A percentile compares a stretch with the other conserved stretches of the same genome.
Evolutionary conservation across 495 filamentous ascomycete species (phyloP).

Genomic region (Lophiotrema nucula): DNA sequence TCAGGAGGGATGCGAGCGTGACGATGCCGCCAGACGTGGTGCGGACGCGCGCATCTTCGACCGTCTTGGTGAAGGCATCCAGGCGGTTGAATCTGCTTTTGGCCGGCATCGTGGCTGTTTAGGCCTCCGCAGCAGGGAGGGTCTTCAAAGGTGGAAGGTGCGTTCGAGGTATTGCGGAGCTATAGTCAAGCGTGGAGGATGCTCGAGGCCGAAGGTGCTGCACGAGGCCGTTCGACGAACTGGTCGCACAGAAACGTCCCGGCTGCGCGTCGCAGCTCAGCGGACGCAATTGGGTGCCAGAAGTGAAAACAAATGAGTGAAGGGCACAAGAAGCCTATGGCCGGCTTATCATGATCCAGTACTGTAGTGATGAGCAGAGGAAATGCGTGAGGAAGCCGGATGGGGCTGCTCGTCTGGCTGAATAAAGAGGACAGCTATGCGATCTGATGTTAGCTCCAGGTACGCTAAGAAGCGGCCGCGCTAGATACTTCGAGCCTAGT

Average conservation of each 20-base stretch:
- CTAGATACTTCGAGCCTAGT: too few relatives aligned
- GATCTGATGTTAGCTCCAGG: neutral
- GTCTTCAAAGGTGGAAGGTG: neutral
- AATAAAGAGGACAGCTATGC: conserved; percentile 31
- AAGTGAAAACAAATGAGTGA: conserved; percentile 21
- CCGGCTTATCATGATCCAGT: too few relatives aligned
- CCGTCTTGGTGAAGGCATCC: conserved; percentile 97
- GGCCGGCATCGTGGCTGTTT: conserved; percentile 51
- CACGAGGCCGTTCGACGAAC: too few relatives aligned
- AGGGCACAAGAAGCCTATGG: too few relatives aligned
- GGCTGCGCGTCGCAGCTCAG: too few relatives aligned
- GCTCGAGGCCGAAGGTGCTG: neutral
- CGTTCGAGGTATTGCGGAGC: too few relatives aligned
- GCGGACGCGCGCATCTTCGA: conserved; percentile 94
- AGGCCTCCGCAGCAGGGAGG: neutral
- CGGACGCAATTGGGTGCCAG: neutral
- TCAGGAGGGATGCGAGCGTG: conserved; percentile 81
- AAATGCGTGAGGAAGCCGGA: neutral
- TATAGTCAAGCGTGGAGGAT: neutral
- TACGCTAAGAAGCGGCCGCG: too few relatives aligned
- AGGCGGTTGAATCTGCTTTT: conserved; percentile 91
- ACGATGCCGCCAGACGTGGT: conserved; percentile 97
- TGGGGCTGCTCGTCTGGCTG: neutral
- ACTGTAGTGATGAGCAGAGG: too few relatives aligned
- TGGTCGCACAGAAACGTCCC: too few relatives aligned